phyloP scores from a whole-genome alignment of 1,284 basidiomycete genomes.

The Pterulicium gracile region DNA sequence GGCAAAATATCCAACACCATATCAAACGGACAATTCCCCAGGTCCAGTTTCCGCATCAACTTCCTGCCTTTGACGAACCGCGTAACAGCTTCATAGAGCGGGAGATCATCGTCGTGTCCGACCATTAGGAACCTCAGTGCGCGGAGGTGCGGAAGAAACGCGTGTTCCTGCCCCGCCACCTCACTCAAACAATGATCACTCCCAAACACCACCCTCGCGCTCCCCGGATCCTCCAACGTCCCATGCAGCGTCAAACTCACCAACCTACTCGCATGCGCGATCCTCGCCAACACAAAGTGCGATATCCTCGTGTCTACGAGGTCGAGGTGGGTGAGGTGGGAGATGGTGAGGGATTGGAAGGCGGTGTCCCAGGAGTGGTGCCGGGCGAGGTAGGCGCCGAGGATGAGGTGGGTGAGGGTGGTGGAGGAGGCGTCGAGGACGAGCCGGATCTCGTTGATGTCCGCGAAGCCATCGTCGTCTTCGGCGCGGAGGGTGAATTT shows the following conservation, averaged over 20 bases:
- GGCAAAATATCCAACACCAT: constrained; percentile 39
- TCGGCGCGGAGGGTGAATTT: constrained; percentile 58
- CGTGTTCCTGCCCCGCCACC: constrained; percentile 23
- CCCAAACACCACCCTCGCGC: constrained; percentile 49
- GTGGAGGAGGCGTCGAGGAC: constrained; percentile 47
- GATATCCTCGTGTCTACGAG: constrained; percentile 56
- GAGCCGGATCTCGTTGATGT: constrained; percentile 55
- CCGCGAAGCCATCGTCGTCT: constrained; percentile 57
- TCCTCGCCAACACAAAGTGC: constrained; percentile 47
- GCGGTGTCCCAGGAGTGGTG: constrained; percentile 54
- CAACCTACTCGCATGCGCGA: constrained; percentile 47
- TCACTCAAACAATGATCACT: constrained; percentile 47
- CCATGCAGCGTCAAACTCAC: constrained; percentile 53
- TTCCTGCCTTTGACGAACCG: constrained; percentile 39
- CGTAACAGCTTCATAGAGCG: constrained; percentile 40
- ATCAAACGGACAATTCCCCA: constrained; percentile 55
- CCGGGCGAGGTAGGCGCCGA: constrained; percentile 53
- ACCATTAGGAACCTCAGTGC: constrained; percentile 52
- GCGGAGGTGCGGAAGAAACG: constrained; percentile 49
- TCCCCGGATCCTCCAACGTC: constrained; percentile 45
- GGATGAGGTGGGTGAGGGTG: constrained; percentile 49
- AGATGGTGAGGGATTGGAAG: constrained; percentile 49
- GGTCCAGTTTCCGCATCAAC: constrained; percentile 40
- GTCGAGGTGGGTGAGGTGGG: constrained; percentile 54
- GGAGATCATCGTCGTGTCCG: constrained; percentile 45